Evolutionary conservation across 2,329 filamentous ascomycete genomes (phyloP).

Genomic region (Mollisiaceae sp.): DNA sequence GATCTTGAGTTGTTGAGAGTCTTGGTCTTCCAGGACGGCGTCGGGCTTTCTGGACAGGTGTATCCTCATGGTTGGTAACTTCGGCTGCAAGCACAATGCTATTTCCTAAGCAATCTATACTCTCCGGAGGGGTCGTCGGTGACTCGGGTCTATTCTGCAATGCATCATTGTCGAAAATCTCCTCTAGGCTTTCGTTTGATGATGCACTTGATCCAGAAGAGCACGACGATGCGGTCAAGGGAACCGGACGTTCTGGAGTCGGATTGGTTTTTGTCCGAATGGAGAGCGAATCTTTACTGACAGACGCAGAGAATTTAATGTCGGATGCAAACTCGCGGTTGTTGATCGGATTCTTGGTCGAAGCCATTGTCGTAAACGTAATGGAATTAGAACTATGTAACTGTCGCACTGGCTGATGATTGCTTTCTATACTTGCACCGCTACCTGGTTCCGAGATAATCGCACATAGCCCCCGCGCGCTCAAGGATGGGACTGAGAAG

Average conservation of each 20-base stretch:
- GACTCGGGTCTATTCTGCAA: not conserved
- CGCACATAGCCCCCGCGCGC: not conserved
- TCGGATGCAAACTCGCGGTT: not conserved
- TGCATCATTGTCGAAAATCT: not conserved
- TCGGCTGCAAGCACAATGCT: not conserved
- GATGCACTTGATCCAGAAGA: not conserved
- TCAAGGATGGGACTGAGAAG: not conserved
- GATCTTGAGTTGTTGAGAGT: not conserved
- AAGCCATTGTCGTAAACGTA: not conserved
- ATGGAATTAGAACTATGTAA: not conserved
- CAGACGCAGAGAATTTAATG: not conserved
- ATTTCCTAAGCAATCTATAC: not conserved
- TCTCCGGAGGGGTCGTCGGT: not conserved
- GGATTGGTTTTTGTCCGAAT: not conserved
- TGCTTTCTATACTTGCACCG: not conserved
- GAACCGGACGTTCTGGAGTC: not conserved
- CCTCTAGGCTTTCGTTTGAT: not conserved
- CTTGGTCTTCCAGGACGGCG: not conserved
- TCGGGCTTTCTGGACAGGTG: not conserved
- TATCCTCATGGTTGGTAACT: not conserved
- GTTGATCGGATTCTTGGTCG: not conserved
- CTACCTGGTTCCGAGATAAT: not conserved
- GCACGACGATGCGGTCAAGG: not conserved
- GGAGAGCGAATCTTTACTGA: not conserved
- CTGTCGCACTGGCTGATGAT: not conserved